Base-by-base conservation (phyloP, 1,139 yeast genomes). In the Yamadazyma buinensis region DNA sequence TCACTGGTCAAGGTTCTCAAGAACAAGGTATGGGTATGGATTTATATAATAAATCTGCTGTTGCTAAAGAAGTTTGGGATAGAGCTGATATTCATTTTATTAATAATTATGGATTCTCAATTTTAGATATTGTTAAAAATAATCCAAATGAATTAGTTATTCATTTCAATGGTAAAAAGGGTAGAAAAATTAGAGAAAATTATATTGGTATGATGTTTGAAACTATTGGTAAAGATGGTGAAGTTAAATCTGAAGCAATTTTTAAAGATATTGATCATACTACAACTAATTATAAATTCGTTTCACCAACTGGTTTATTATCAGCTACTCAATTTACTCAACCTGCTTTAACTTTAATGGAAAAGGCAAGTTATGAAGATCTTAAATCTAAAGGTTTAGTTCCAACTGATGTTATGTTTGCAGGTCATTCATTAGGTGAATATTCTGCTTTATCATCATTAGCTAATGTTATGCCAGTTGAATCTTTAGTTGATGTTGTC, bases 21-120 rank as follows among this genome's bases (percentile, higher is more conserved):
- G 98, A 94, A 65, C 98, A 94, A 72, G 97, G 97, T 59, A 92
- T 92, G 99, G 98, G 99, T 72, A 92, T 92, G 99, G 98, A 94
- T 64, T 76, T 92, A 58, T 92, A 92, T 65, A 82, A 80, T 46
- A 75, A 87, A 33, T 85, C 96, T 36, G 87, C 78, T 28, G 97
- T 94, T 59, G 98, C 99, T 39, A 82, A 81, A 55, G 80, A 78
- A 44, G 97, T 92, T 44, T 92, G 99, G 98, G 97, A 92, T 63
- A 84, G 88, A 60, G 99, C 99, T 42, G 98, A 92, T 59, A 64
- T 66, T 44, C 98, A 94, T 64, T 92, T 94, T 73, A 75, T 87
- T 59, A 75, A 80, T 59, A 88, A 90, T 61, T 92, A 92, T 56
- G 99, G 99, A 43, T 92, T 94, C 81, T 88, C 97, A 15, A 92